Evolutionary conservation across 116 monocot species (phyloP), one percentile per base, ranked within the genome.

Genomic region (Zostera marina): DNA sequence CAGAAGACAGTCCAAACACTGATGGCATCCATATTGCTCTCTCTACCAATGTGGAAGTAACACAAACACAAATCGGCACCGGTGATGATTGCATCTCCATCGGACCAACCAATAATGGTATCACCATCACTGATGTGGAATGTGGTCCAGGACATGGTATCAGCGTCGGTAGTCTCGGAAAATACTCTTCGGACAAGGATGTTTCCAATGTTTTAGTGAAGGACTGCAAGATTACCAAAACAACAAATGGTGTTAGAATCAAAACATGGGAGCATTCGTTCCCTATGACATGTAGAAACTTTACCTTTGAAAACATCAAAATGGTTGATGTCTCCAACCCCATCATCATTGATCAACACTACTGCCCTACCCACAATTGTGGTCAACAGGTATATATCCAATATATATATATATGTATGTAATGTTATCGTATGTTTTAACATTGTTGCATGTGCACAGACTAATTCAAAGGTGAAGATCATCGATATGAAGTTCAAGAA

Each of bases 1-100:
- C 82, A 2, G 62, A 3, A 0, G 24, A 62, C 20, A 82, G 82
- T 63, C 82, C 78, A 25, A 79, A 76, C 70, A 83, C 83, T 3
- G 79, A 83, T 42, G 79, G 76, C 9, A 75, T 83, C 48, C 75
- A 82, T 63, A 72, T 82, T 8, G 75, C 69, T 0, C 56, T 75
- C 72, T 62, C 60, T 44, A 53, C 62, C 6, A 72, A 59, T 1
- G 69, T 82, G 5, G 62, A 20, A 16, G 48, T 82, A 26, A 11
- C 54, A 1, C 42, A 57, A 1, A 72, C 82, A 1, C 32, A 44
- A 38, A 83, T 83, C 47, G 79, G 70, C 0, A 79, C 79, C 4
- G 83, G 83, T 6, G 83, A 83, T 22, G 83, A 83, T 23, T 83
- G 83, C 68, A 59, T 83, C 68, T 79, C 79, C 25, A 68, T 83